A percentile compares a stretch with the other conserved stretches of the same genome.
These are phyloP conservation scores for Rhizophora apiculata DNA, from an alignment of 345 rosid species.

Conservation along the genomic window DNA sequence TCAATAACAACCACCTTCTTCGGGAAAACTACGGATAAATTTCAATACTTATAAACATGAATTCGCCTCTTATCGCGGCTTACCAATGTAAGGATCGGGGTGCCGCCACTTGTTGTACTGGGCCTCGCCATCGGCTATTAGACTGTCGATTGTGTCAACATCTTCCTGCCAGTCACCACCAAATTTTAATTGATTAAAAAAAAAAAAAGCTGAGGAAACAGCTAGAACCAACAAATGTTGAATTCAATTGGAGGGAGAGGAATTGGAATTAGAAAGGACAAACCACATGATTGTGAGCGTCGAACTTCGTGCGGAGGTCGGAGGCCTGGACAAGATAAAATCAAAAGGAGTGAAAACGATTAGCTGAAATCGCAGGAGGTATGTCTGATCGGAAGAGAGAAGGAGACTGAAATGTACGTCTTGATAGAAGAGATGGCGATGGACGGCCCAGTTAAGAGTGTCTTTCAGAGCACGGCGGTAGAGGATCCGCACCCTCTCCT, in stretches of 20 bases:
- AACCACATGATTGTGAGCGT: conserved; percentile 82
- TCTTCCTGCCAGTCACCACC: conserved; percentile 52
- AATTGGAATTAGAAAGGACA: conserved; percentile 7
- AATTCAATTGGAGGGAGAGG: background rate
- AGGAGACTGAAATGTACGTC: conserved; percentile 40
- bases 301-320: conserved; percentile 71
- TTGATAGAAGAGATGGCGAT: conserved; percentile 82
- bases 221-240: background rate
- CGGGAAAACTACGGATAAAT: no score
- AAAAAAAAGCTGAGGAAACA: background rate
- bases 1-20: no score
- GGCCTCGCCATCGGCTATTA: conserved; percentile 78
- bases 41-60: no score
- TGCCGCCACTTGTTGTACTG: conserved; percentile 77
- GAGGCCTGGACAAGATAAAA: conserved; percentile 47
- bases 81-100: conserved; percentile 97
- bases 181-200: background rate
- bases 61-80: background rate
- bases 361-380: background rate
- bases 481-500: conserved; percentile 85
- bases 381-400: conserved; percentile 2
- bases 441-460: conserved; percentile 95
- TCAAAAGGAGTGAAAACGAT: background rate
- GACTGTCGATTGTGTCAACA: conserved; percentile 68
- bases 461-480: conserved; percentile 93